Conservation (phyloP, 768 basidiomycete species). For the Suillus ampliporus region DNA sequence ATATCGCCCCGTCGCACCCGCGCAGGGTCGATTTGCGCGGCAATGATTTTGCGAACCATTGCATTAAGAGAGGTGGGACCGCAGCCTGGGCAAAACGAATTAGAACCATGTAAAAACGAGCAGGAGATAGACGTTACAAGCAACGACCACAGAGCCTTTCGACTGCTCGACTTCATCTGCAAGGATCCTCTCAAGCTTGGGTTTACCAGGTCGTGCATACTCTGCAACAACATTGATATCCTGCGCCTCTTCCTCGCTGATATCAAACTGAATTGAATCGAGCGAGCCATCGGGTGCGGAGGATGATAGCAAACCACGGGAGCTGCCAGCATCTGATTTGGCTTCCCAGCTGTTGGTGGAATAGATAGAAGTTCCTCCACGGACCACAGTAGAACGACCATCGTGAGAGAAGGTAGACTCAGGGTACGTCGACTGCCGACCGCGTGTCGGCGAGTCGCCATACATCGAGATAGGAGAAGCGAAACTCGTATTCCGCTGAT, state of each 20-base stretch:
- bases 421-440: constrained; percentile 4
- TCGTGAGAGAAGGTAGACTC: constrained; percentile 16
- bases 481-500: constrained; percentile 20
- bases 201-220: constrained; percentile 67
- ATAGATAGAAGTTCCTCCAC: neutral
- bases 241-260: constrained; percentile 61
- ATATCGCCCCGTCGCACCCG: constrained; percentile 59
- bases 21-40: constrained; percentile 61
- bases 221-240: constrained; percentile 68
- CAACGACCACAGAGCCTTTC: constrained; percentile 64
- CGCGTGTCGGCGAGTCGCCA: constrained; percentile 13
- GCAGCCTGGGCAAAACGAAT: constrained; percentile 54
- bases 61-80: constrained; percentile 75
- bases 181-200: constrained; percentile 64
- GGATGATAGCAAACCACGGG: neutral
- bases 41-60: constrained; percentile 67
- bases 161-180: constrained; percentile 66
- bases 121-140: constrained; percentile 54
- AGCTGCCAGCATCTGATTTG: constrained; percentile 13
- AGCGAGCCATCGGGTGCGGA: constrained; percentile 4
- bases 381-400: constrained; percentile 3
- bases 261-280: constrained; percentile 41
- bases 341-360: constrained; percentile 11
- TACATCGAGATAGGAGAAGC: constrained; percentile 17
- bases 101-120: constrained; percentile 11